phyloP scores from a whole-genome alignment of 768 basidiomycete genomes.

The Tylopilus balloui region DNA sequence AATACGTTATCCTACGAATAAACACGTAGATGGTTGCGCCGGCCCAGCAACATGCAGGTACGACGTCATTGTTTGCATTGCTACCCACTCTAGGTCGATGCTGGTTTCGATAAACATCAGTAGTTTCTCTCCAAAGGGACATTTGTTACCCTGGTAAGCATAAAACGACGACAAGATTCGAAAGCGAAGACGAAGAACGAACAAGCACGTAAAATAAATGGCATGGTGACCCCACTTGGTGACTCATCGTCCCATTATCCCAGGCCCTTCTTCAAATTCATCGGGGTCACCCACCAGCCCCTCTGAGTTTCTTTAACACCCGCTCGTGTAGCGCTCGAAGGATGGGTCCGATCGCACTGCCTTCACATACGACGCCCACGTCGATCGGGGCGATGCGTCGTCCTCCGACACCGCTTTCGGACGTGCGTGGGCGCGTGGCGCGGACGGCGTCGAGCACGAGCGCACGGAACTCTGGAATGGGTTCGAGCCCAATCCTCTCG shows the following conservation, averaged over 20 bases:
- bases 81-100: too few relatives aligned
- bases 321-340: constrained; percentile 48
- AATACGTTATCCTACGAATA: too few relatives aligned
- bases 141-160: too few relatives aligned
- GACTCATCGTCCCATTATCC: background rate
- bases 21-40: too few relatives aligned
- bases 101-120: too few relatives aligned
- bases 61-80: too few relatives aligned
- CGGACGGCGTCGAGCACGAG: constrained; percentile 50
- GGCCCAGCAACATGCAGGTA: too few relatives aligned
- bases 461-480: constrained; percentile 56
- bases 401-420: constrained; percentile 16
- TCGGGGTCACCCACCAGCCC: constrained; percentile 12
- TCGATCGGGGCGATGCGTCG: constrained; percentile 51
- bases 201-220: too few relatives aligned
- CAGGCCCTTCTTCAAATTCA: background rate
- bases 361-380: constrained; percentile 60
- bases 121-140: too few relatives aligned
- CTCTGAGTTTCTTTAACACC: constrained; percentile 33
- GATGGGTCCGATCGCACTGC: constrained; percentile 42
- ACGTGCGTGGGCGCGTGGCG: constrained; percentile 17
- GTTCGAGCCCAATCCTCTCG: constrained; percentile 41
- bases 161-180: too few relatives aligned
- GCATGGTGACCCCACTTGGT: too few relatives aligned
- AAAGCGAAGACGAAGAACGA: too few relatives aligned